Conservation (phyloP, 345 rosid genomes). For the Laguncularia racemosa region DNA sequence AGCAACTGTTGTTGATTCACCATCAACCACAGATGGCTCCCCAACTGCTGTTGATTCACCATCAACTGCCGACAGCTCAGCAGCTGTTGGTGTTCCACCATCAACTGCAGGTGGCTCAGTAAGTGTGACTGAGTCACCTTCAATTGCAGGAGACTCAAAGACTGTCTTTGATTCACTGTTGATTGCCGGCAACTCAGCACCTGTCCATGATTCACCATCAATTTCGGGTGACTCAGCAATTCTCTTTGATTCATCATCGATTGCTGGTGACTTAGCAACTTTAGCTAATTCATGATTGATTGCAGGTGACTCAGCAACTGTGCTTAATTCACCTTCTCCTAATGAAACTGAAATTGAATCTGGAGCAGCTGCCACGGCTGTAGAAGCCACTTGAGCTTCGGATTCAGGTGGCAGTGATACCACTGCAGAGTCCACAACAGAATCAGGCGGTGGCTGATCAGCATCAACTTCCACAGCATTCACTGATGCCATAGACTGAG, state of each 20-base stretch:
- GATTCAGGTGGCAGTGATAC: neutral
- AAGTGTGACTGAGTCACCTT: neutral
- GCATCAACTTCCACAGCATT: slow-evolving; percentile 31
- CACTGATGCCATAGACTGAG: slow-evolving; percentile 14
- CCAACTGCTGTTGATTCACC: no score
- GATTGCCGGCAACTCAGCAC: no score
- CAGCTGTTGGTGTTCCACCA: no score
- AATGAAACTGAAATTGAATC: neutral
- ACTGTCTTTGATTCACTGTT: no score
- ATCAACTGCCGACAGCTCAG: no score
- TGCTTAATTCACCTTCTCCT: neutral
- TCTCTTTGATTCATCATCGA: slow-evolving; percentile 16
- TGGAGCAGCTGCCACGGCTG: slow-evolving; percentile 1
- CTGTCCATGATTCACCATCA: no score
- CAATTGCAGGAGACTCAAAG: no score
- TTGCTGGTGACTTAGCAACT: slow-evolving; percentile 6
- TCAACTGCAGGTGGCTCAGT: neutral
- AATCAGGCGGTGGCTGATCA: slow-evolving; percentile 4
- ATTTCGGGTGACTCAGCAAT: slow-evolving; percentile 18
- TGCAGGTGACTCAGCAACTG: slow-evolving; percentile 1
- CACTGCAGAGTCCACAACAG: slow-evolving; percentile 5
- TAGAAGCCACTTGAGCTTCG: slow-evolving; percentile 7
- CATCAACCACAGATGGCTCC: no score
- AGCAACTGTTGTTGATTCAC: no score
- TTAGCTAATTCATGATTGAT: neutral